Base-by-base conservation (phyloP, 352 stramenopile species). In the Pythium diclinum region DNA sequence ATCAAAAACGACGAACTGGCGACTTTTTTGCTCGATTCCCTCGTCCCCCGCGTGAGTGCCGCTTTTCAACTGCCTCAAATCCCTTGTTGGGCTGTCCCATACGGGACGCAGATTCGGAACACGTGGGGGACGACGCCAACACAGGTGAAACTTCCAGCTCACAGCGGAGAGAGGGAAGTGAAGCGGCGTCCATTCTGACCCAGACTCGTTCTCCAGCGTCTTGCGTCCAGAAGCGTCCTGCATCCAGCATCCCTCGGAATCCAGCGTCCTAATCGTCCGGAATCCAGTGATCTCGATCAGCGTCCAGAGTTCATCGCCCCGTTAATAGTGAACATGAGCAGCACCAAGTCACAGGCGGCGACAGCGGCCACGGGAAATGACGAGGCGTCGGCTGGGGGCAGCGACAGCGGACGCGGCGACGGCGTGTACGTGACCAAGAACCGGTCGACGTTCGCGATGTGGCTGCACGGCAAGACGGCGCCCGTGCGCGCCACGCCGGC, bases 341-440 rank as follows among this genome's bases (percentile, higher is more conserved):
- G 67, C 58, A 73, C 56, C 51, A 67, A 67, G 54, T 72, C 66
- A 16, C 34, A 17, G 25, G 56, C 21, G 9, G 40, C 19, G 25
- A n/a, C 59, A 34, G 19, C 38, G 34, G 61, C 28, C 7, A 44
- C 36, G 5, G 44, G 55, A 19, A 61, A 51, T 21, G 44, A 28
- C 38, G 61, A 46, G 56, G 53, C 57, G 55, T 58, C 57, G 36
- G 53, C 36, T 30, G 63, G 40, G 36, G 55, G 56, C n/a, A 33
- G n/a, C 48, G 65, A 75, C 54, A 48, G 32, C 21, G 30, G 38
- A 19, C 56, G 47, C 30, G 71, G 76, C 23, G 82, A 94, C 36
- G 81, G 82, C 71, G 83, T 94, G 60, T 94, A 94, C 70, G 81
- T 94, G 65, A 94, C 84, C 46, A 90, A 91, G 77, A 92, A 77